Base-by-base conservation (phyloP, 169 alveolate genomes). In the Plasmodium gonderi region DNA sequence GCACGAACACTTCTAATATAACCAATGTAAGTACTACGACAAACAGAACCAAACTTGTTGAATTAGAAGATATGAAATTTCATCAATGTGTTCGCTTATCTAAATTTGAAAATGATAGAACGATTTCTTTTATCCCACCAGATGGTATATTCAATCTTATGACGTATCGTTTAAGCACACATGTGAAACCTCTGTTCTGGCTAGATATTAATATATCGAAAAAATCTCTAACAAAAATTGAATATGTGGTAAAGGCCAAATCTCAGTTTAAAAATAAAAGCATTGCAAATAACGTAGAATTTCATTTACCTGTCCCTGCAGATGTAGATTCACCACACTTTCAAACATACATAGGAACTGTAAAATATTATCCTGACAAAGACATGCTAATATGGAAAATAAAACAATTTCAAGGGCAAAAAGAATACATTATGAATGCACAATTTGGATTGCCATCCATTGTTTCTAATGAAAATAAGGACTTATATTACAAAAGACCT, bases 91-190 rank as follows among this genome's bases (percentile, higher is more conserved):
- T 98, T 23, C 96, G 98, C 85, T 96, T 98, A 31, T 92, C 95
- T 36, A 80, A 90, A 83, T 96, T 96, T 78, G 95, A 93, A 44
- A 68, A 96, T 79, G 99, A 99, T 89, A 96, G 99, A 85, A 98
- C 99, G 23, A 99, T 99, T 44, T 97, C 99, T 74, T 99, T 99
- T 95, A 98, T 98, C 36, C 99, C 99, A 6, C 99, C 99, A 14
- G 99, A 99, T 95, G 99, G 99, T 11, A 99, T 98, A 92, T 99
- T 99, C 95, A 99, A 98, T 94, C 97, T 99, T 38, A 98, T 99
- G 99, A 97, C 99, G 17, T 99, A 99, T 94, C 97, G 99, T 76
- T 97, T 99, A 31, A 98, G 98, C 96, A 97, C 97, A 29, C 97
- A 96, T 64, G 99, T 99, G 17, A 99, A 99, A 91, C 99, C 99